Evolutionary conservation across 805 yeast genomes (phyloP).

Genomic region (Peterozyma toletana): DNA sequence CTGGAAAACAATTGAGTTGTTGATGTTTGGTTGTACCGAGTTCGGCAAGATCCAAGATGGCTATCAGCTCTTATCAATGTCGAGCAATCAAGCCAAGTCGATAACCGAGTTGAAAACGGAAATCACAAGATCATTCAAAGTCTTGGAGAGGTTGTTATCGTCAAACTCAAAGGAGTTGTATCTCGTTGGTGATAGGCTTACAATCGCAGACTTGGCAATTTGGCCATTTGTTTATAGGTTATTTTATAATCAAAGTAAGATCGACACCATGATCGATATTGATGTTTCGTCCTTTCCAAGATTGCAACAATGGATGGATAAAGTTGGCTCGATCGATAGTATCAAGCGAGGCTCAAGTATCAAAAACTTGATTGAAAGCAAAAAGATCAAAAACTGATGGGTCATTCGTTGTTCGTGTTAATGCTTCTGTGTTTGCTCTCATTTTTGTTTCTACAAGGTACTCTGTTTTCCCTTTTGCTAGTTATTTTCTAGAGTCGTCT

Average conservation of each 20-base stretch:
- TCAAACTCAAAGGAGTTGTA: neutral
- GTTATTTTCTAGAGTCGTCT: too few relatives aligned
- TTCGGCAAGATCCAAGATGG: conserved; percentile 23
- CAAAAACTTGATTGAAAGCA: too few relatives aligned
- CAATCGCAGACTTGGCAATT: neutral
- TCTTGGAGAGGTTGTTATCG: neutral
- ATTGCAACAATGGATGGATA: neutral
- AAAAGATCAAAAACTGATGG: too few relatives aligned
- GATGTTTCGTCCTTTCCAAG: neutral
- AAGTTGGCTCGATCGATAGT: conserved; percentile 21
- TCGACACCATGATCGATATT: neutral
- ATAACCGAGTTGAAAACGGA: neutral
- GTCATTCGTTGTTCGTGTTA: too few relatives aligned
- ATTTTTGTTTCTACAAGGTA: too few relatives aligned
- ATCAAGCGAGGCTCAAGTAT: neutral
- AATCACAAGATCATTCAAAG: neutral
- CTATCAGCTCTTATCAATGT: neutral
- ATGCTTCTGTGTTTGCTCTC: too few relatives aligned
- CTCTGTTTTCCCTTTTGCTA: too few relatives aligned
- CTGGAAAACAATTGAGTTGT: conserved; percentile 46
- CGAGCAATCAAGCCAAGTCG: neutral
- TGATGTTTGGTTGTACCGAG: conserved; percentile 50
- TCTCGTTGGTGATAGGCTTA: conserved; percentile 1
- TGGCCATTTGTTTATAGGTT: neutral
- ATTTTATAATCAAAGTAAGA: neutral